phyloP scores from a whole-genome alignment of 495 filamentous ascomycete species.

The Rostrohypoxylon terebratum region DNA sequence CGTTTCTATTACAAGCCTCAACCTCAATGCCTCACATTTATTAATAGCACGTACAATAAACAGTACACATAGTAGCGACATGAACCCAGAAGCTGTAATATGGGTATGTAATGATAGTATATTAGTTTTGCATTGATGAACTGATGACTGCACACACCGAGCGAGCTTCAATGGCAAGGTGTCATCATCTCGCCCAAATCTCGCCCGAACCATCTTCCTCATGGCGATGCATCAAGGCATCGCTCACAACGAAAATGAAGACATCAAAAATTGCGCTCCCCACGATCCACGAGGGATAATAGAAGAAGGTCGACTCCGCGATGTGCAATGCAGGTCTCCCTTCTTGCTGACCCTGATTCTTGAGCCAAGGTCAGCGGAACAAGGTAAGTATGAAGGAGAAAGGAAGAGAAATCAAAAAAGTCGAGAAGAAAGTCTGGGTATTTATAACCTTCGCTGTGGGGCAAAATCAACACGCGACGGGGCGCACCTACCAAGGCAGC shows the following conservation, averaged over 20 bases:
- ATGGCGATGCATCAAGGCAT: slow-evolving; percentile 35
- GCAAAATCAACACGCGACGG: not conserved
- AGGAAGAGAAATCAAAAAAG: slow-evolving; percentile 22
- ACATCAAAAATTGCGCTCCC: slow-evolving; percentile 40
- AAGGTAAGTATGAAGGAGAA: slow-evolving; percentile 50
- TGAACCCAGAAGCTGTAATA: no score
- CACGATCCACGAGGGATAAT: slow-evolving; percentile 46
- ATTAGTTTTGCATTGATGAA: no score
- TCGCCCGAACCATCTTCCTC: slow-evolving; percentile 25
- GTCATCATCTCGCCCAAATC: not conserved
- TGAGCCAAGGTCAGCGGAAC: slow-evolving; percentile 30
- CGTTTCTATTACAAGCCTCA: no score
- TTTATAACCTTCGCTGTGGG: slow-evolving; percentile 2
- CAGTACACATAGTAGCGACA: no score
- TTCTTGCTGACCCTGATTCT: slow-evolving; percentile 28
- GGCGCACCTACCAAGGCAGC: not conserved
- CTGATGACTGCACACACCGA: no score
- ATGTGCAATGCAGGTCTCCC: slow-evolving; percentile 42
- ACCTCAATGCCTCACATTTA: no score
- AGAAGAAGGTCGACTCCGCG: slow-evolving; percentile 42
- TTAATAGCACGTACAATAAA: no score
- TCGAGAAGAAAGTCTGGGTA: not conserved
- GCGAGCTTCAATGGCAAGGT: no score
- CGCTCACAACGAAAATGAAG: slow-evolving; percentile 37
- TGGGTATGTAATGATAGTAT: no score